A percentile compares a stretch with the other conserved stretches of the same genome.
Conservation (phyloP, 2,329 filamentous ascomycete species). For the Bretziella fagacearum region DNA sequence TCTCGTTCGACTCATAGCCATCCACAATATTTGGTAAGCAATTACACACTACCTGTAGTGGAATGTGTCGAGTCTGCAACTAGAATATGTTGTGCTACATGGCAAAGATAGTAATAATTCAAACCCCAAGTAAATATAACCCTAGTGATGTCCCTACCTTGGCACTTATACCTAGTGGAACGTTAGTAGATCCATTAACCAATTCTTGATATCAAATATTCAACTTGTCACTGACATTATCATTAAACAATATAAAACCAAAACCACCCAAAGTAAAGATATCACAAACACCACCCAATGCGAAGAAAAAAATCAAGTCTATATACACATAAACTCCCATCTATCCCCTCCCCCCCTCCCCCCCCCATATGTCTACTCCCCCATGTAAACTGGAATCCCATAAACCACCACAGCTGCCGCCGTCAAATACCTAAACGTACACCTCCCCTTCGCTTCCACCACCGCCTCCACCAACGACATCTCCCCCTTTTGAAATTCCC, state of each 20-base stretch:
- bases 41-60: too few species aligned
- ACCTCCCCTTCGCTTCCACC: slow-evolving; percentile 54
- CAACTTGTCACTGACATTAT: too few species aligned
- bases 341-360: neutral
- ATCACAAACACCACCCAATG: neutral
- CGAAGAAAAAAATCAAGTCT: neutral
- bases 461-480: slow-evolving; percentile 67
- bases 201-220: too few species aligned
- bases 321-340: neutral
- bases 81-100: too few species aligned
- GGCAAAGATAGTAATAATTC: too few species aligned
- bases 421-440: slow-evolving; percentile 78
- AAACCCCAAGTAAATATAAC: too few species aligned
- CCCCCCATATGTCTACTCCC: slow-evolving; percentile 17
- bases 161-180: too few species aligned
- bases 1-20: too few species aligned
- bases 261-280: neutral
- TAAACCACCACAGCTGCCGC: slow-evolving; percentile 89
- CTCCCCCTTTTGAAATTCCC: slow-evolving; percentile 20
- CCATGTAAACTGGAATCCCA: slow-evolving; percentile 78
- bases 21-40: too few species aligned
- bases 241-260: neutral
- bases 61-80: too few species aligned
- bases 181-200: too few species aligned
- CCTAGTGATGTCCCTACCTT: too few species aligned